A percentile compares a stretch with the other conserved stretches of the same genome.
These are phyloP conservation scores for Blastomyces gilchristii DNA, from an alignment of 2,329 filamentous ascomycete species.

Conservation along the genomic window DNA sequence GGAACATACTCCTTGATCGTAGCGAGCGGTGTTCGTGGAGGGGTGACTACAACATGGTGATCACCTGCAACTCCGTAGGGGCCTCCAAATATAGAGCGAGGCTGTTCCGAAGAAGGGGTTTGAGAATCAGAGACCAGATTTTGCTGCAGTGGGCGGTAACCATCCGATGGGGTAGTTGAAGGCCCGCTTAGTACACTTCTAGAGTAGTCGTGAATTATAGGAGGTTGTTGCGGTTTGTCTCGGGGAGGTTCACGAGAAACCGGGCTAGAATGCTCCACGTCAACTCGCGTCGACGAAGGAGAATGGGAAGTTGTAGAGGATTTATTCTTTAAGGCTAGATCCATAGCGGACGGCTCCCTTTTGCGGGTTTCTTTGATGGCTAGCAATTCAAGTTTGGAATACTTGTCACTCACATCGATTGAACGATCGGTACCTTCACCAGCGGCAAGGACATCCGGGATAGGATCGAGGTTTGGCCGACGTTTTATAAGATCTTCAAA, in stretches of 20 bases:
- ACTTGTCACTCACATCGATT: slow-evolving; percentile 5
- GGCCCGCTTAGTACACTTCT: not conserved
- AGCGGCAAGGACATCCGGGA: not conserved
- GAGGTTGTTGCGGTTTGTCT: not conserved
- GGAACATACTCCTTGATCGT: slow-evolving; percentile 44
- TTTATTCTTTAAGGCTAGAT: slow-evolving; percentile 36
- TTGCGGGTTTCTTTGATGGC: not conserved
- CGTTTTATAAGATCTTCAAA: slow-evolving; percentile 1
- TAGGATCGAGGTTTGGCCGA: not conserved
- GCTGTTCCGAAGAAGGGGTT: slow-evolving; percentile 25
- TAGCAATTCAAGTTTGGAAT: slow-evolving; percentile 6
- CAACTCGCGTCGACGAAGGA: slow-evolving; percentile 28
- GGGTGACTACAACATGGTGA: slow-evolving; percentile 20
- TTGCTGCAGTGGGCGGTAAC: not conserved
- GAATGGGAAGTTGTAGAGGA: slow-evolving; percentile 38
- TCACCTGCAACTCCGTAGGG: slow-evolving; percentile 22
- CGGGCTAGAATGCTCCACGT: slow-evolving; percentile 15
- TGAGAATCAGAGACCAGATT: slow-evolving; percentile 12
- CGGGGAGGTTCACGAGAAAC: not conserved
- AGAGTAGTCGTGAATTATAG: not conserved
- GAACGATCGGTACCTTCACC: slow-evolving; percentile 16
- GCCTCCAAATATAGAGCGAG: slow-evolving; percentile 28
- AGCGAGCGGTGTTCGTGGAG: slow-evolving; percentile 37
- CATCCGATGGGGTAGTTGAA: not conserved
- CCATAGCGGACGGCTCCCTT: slow-evolving; percentile 27